A percentile compares a stretch with the other conserved stretches of the same genome.
Conservation (phyloP, 2,329 filamentous ascomycete species). For the Dactylellina haptotyla region DNA sequence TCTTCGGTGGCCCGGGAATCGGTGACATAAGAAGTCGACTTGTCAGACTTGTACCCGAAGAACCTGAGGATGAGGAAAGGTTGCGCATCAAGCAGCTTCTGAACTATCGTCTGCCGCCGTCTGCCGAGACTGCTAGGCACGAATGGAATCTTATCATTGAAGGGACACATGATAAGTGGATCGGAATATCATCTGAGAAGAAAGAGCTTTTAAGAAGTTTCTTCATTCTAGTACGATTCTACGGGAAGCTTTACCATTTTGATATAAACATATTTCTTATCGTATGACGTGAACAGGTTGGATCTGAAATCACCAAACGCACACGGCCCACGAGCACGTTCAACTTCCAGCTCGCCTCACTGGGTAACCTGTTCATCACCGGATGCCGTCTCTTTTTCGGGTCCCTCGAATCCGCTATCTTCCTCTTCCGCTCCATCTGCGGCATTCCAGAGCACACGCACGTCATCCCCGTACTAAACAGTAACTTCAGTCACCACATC, state of each 20-base stretch:
- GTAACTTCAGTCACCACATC: conserved; percentile 95
- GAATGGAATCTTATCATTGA: conserved; percentile 94
- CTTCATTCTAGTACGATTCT: conserved; percentile 71
- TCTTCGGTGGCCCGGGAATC: conserved; percentile 90
- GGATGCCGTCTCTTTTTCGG: conserved; percentile 90
- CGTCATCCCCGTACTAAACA: conserved; percentile 90
- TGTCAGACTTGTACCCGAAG: conserved; percentile 85
- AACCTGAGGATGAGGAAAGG: conserved; percentile 70
- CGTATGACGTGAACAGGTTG: conserved; percentile 9
- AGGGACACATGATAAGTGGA: conserved; percentile 80
- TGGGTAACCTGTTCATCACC: conserved; percentile 82
- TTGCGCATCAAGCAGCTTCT: conserved; percentile 83
- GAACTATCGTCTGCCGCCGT: conserved; percentile 80
- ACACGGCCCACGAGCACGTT: conserved; percentile 77
- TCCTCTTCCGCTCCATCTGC: conserved; percentile 86
- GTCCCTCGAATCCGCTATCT: conserved; percentile 91
- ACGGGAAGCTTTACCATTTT: neutral
- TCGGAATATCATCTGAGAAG: conserved; percentile 73
- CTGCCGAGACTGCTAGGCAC: conserved; percentile 70
- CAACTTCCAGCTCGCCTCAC: conserved; percentile 78
- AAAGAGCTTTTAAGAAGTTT: conserved; percentile 80
- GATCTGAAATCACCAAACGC: conserved; percentile 78
- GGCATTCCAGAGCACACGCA: conserved; percentile 79
- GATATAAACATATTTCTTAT: neutral
- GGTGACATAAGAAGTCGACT: conserved; percentile 83